A percentile compares a stretch with the other conserved stretches of the same genome.
Evolutionary conservation across 2,329 filamentous ascomycete genomes (phyloP).

Genomic region (Davidsoniella australis): DNA sequence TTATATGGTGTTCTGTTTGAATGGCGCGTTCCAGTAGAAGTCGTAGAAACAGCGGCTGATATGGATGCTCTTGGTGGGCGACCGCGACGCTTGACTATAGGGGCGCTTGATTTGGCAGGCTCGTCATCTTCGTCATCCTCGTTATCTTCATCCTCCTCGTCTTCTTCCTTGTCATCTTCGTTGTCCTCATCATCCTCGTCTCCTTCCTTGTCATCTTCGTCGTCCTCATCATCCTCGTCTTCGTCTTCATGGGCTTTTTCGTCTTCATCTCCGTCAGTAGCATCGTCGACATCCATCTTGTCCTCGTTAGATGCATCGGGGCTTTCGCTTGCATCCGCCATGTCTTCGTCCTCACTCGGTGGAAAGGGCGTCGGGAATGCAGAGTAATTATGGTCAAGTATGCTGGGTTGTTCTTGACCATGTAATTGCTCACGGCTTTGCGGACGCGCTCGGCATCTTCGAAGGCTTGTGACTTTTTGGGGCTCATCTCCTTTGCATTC

Average conservation of each 20-base stretch:
- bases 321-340: constrained; percentile 19
- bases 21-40: constrained; percentile 3
- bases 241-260: constrained; percentile 19
- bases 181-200: constrained; percentile 18
- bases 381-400: constrained; percentile 52
- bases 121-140: constrained; percentile 3
- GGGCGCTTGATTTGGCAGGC: not conserved
- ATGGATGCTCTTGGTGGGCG: constrained; percentile 7
- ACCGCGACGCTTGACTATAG: constrained; percentile 7
- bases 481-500: constrained; percentile 74
- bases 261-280: constrained; percentile 17
- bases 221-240: constrained; percentile 15
- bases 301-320: constrained; percentile 12
- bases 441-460: constrained; percentile 75
- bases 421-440: constrained; percentile 73
- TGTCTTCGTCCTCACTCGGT: constrained; percentile 26
- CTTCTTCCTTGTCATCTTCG: constrained; percentile 17
- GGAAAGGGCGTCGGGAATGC: constrained; percentile 60
- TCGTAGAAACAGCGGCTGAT: not conserved
- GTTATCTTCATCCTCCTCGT: constrained; percentile 9
- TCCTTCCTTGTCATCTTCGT: no score
- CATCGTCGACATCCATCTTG: constrained; percentile 12
- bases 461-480: constrained; percentile 53
- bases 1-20: constrained; percentile 8
- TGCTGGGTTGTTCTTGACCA: constrained; percentile 73